Base-by-base conservation (phyloP, 23 red algal genomes). In the Pyropia yezoensis region DNA sequence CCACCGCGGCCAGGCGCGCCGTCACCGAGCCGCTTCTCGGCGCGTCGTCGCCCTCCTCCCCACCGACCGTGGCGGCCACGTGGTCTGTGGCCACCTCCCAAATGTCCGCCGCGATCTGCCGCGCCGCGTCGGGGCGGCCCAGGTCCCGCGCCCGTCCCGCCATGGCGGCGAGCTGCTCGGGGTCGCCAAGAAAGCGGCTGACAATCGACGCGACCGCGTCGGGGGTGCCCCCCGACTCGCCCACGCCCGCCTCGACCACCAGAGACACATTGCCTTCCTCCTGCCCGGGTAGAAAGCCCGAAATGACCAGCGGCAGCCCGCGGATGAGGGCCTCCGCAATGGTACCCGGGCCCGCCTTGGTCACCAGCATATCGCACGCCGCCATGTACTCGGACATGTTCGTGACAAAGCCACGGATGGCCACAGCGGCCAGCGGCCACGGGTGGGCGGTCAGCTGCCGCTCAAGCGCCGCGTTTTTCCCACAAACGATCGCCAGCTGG, bases 341-440 rank as follows among this genome's bases (percentile, higher is more conserved):
- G 6, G 87, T 91, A 12, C 87, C 87, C 4, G 87, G 87, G 2
- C 87, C 87, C 45, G 87, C 87, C 56, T 91, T 91, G 47, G 65
- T 76, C 39, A 91, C 75, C 26, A 91, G 54, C 39, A 82, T 34
- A 54, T 91, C 87, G 20, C 61, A 33, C 47, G 87, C 87, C 13
- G 76, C 68, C 87, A 91, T 91, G 50, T 74, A 91, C 26, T 91
- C 87, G 50, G 58, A 62, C 87, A 91, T 91, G 61, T 91, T 91
- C n/a, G 63, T 51, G 30, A 91, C 87, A 76, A 91, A 91, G 39
- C 87, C 87, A 56, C 56, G 29, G 50, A 91, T 60, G 14, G 24
- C 24, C 5, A 91, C 87, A 6, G 39, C 39, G 15, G 39, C 2
- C 3, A 83, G 20, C 8, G 75, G 67, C 76, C 75, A 91, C 11